phyloP scores from a whole-genome alignment of 2,329 filamentous ascomycete species.

The Fusarium pseudocircinatum region DNA sequence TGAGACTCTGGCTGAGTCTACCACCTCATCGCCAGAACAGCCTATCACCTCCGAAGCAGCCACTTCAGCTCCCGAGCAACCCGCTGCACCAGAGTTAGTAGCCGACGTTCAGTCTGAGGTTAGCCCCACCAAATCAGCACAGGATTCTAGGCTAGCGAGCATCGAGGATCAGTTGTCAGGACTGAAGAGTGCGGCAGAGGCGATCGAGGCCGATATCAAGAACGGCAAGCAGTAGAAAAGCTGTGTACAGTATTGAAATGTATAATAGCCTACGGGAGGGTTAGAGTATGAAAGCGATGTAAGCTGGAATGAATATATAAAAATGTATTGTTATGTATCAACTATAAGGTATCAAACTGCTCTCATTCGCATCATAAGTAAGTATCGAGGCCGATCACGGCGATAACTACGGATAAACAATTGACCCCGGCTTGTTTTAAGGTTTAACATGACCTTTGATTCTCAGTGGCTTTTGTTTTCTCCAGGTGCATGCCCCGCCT shows the following conservation, averaged over 20 bases:
- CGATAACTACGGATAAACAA: constrained; percentile 28
- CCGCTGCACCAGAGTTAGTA: not conserved
- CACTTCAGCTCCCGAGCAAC: not conserved
- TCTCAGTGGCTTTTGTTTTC: not conserved
- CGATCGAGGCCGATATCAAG: constrained; percentile 38
- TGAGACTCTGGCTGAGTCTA: constrained; percentile 1
- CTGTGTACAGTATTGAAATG: constrained; percentile 40
- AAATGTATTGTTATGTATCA: constrained; percentile 2
- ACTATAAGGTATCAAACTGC: not conserved
- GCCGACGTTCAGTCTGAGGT: not conserved
- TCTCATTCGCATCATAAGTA: not conserved
- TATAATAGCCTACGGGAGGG: constrained; percentile 34
- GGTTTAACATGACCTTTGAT: not conserved
- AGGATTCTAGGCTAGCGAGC: constrained; percentile 14
- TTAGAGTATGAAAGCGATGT: constrained; percentile 27
- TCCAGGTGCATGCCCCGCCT: constrained; percentile 13
- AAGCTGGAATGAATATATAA: constrained; percentile 26
- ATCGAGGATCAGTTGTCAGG: constrained; percentile 37
- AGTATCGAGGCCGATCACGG: constrained; percentile 21
- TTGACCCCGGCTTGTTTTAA: constrained; percentile 13
- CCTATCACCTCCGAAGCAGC: not conserved
- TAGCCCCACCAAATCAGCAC: not conserved
- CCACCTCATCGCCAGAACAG: not conserved
- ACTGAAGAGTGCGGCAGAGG: constrained; percentile 27
- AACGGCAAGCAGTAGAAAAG: constrained; percentile 36